phyloP scores from a whole-genome alignment of 495 filamentous ascomycete genomes.

The Tuber indicum region DNA sequence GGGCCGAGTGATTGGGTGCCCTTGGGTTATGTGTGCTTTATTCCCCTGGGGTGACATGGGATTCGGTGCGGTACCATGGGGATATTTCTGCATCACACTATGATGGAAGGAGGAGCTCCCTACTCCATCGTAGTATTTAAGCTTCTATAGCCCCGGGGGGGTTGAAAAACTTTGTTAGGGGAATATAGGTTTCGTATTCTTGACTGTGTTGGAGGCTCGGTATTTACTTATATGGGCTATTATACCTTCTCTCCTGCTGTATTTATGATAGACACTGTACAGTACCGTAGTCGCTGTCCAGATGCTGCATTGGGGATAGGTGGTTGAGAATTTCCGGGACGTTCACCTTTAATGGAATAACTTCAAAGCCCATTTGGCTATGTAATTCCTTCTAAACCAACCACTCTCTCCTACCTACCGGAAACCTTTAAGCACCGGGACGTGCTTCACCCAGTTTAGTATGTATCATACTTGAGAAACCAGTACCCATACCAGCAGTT shows the following conservation, averaged over 20 bases:
- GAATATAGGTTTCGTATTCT: neutral
- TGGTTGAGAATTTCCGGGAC: too few species aligned
- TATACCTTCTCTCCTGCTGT: neutral
- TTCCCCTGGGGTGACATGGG: neutral
- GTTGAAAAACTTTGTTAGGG: neutral
- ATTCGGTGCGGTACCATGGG: neutral
- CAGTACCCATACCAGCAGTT: neutral
- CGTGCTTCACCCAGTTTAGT: neutral
- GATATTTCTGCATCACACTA: neutral
- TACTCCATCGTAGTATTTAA: neutral
- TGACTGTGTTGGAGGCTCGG: neutral
- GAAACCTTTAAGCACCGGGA: neutral
- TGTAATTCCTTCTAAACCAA: neutral
- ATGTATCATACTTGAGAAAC: neutral
- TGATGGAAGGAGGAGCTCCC: neutral
- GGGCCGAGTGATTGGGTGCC: neutral
- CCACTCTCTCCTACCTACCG: neutral
- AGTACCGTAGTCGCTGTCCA: too few species aligned
- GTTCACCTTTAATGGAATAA: neutral
- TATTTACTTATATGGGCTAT: neutral
- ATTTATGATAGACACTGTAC: neutral
- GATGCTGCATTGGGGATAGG: neutral
- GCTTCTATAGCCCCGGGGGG: neutral
- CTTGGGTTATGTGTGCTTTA: neutral
- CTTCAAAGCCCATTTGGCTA: neutral